These are phyloP conservation scores for Xeromyces bisporus DNA, from an alignment of 495 filamentous ascomycete genomes.

Conservation along the genomic window DNA sequence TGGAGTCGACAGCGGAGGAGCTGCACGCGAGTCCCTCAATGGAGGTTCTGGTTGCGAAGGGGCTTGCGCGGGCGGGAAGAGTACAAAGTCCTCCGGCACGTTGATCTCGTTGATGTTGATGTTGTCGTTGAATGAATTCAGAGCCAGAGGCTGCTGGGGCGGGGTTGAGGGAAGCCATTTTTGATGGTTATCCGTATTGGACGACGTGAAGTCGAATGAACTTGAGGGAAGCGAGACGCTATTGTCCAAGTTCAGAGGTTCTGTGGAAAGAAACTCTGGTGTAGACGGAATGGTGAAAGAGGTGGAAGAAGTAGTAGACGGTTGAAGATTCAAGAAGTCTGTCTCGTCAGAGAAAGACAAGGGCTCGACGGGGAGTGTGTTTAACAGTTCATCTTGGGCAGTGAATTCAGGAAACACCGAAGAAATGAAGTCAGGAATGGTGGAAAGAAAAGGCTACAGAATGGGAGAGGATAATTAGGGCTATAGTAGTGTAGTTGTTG, in stretches of 20 bases:
- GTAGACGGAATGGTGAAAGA: constrained; percentile 21
- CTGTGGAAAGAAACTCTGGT: constrained; percentile 31
- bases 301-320: constrained; percentile 12
- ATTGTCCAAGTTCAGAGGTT: constrained; percentile 41
- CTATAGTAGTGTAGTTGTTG: not conserved
- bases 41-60: constrained; percentile 19
- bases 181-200: constrained; percentile 48
- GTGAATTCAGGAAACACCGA: not conserved
- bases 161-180: constrained; percentile 44
- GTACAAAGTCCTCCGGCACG: constrained; percentile 29
- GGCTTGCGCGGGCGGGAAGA: constrained; percentile 16
- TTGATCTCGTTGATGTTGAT: constrained; percentile 11
- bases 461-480: constrained; percentile 1
- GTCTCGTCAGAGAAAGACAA: constrained; percentile 29
- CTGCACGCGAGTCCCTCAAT: constrained; percentile 20
- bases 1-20: constrained; percentile 20
- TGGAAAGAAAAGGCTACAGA: not conserved
- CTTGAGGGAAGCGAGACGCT: constrained; percentile 36
- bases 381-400: constrained; percentile 36
- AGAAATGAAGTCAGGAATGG: not conserved
- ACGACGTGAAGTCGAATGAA: constrained; percentile 43
- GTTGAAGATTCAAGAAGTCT: constrained; percentile 33
- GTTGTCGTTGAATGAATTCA: constrained; percentile 28
- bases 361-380: constrained; percentile 15
- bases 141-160: constrained; percentile 27